These are phyloP conservation scores for Purpureocillium lavendulum DNA, from an alignment of 2,329 filamentous ascomycete genomes.

Conservation along the genomic window DNA sequence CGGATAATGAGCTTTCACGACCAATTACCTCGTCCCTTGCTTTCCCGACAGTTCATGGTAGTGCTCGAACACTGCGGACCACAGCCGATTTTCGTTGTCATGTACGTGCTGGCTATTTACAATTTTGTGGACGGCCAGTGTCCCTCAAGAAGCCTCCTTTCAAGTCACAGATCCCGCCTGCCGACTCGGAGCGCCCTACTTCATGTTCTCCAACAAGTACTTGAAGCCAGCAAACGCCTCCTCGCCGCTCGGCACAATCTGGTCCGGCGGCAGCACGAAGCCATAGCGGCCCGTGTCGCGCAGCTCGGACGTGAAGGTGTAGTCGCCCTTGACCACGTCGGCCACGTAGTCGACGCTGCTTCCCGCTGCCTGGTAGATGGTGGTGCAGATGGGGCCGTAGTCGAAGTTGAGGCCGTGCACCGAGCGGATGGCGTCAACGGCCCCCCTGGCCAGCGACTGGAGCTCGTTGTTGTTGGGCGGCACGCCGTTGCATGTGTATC, in stretches of 20 bases:
- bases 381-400: constrained; percentile 48
- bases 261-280: constrained; percentile 31
- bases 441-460: constrained; percentile 36
- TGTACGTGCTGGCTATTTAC: no score
- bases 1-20: no score
- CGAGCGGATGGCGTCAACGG: constrained; percentile 39
- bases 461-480: constrained; percentile 39
- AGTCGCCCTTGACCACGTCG: constrained; percentile 32
- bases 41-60: no score
- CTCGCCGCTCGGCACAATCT: constrained; percentile 34
- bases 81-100: no score
- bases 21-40: no score
- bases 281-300: constrained; percentile 27
- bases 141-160: no score
- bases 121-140: no score
- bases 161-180: no score
- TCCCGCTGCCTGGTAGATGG: constrained; percentile 49
- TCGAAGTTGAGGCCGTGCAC: constrained; percentile 30
- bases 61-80: no score
- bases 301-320: constrained; percentile 32
- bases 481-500: constrained; percentile 45
- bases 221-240: constrained; percentile 43
- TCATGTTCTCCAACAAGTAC: constrained; percentile 44
- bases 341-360: constrained; percentile 36
- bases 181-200: no score